These are phyloP conservation scores for Tulasnella sp. DNA, from an alignment of 768 basidiomycete species.

Conservation along the genomic window DNA sequence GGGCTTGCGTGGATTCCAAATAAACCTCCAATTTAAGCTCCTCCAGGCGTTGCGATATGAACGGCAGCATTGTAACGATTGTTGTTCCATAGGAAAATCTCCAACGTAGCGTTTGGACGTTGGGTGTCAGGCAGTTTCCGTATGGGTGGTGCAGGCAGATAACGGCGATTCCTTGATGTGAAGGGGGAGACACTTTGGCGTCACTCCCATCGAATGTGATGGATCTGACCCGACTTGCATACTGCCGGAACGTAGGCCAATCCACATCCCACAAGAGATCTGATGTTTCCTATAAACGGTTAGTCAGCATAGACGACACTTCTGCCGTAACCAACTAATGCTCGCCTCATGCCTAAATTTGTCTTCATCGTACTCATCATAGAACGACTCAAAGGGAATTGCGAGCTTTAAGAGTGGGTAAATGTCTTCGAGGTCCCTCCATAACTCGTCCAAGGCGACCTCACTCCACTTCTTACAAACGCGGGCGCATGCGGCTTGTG, in stretches of 20 bases:
- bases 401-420: background rate
- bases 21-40: background rate
- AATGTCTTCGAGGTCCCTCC: background rate
- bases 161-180: background rate
- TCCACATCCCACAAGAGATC: background rate
- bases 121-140: background rate
- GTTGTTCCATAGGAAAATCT: background rate
- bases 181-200: background rate
- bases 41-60: background rate
- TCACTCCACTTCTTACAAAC: constrained; percentile 3
- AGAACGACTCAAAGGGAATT: background rate
- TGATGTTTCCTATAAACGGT: background rate
- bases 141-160: background rate
- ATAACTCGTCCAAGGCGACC: background rate
- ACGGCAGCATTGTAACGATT: background rate
- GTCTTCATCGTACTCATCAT: background rate
- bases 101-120: background rate
- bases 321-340: background rate
- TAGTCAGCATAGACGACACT: background rate
- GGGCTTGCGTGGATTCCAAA: background rate
- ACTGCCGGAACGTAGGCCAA: background rate
- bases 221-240: background rate
- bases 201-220: background rate
- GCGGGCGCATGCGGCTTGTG: background rate
- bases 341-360: background rate